phyloP scores from a whole-genome alignment of 164 flowering plant species.

The Malania oleifera region DNA sequence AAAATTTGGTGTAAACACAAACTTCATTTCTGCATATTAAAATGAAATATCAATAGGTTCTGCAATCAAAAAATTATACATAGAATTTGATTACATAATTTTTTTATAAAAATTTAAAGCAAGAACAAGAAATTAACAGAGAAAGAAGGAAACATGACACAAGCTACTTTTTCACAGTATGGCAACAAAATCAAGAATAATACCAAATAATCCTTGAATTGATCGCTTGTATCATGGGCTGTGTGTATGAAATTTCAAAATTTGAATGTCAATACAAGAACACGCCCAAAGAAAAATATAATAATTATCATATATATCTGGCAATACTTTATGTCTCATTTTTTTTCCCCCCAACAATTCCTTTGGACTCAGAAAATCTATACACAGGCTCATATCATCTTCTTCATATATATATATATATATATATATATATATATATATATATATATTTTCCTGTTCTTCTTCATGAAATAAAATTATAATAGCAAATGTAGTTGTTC shows the following conservation, averaged over 20 bases:
- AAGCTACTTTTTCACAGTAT: no score
- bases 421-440: background rate
- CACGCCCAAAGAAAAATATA: background rate
- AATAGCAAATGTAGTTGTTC: background rate
- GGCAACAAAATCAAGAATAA: background rate
- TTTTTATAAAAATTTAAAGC: no score
- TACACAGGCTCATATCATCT: conserved; percentile 15
- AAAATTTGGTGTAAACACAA: no score
- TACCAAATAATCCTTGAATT: conserved; percentile 18
- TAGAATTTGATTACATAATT: no score
- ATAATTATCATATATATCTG: conserved; percentile 3
- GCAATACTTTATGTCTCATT: conserved; percentile 9
- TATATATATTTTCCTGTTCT: background rate
- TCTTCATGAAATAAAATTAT: background rate
- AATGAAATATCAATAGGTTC: no score
- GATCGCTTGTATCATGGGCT: conserved; percentile 17
- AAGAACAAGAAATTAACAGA: no score
- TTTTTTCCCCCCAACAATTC: conserved; percentile 4
- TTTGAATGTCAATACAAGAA: background rate
- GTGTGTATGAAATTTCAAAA: conserved; percentile 6
- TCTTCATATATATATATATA: conserved; percentile 7
- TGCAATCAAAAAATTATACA: no score
- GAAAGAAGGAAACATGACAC: no score
- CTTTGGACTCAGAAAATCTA: conserved; percentile 13
- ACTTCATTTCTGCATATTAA: no score